Percentiles rank a stretch among this genome's conserved stretches.
Conservation (phyloP, 2,329 filamentous ascomycete species). For the Penicillium brasilianum region DNA sequence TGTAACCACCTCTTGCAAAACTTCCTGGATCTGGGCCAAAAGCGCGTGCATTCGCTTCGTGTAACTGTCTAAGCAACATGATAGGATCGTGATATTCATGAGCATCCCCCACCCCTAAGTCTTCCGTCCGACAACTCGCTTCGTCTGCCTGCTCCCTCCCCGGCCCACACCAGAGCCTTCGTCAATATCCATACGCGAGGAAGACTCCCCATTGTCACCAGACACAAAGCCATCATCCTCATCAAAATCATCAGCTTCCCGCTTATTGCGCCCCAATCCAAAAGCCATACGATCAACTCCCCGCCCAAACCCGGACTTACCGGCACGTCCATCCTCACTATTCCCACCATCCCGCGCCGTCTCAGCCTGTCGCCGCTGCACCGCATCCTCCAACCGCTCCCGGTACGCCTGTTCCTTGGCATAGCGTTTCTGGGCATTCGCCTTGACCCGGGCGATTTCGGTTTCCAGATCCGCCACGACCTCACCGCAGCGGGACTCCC, state of each 20-base stretch:
- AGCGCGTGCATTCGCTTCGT: not conserved
- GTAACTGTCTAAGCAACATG: not conserved
- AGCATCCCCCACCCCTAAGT: constrained; percentile 26
- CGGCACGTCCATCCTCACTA: constrained; percentile 14
- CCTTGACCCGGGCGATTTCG: constrained; percentile 71
- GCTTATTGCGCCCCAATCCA: constrained; percentile 43
- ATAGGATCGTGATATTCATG: constrained; percentile 7
- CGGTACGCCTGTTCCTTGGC: constrained; percentile 57
- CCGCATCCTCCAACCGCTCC: constrained; percentile 55
- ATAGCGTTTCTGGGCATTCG: constrained; percentile 60
- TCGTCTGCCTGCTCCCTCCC: constrained; percentile 38
- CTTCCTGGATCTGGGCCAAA: not conserved
- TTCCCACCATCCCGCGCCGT: constrained; percentile 3
- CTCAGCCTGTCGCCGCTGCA: constrained; percentile 47
- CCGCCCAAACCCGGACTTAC: constrained; percentile 14
- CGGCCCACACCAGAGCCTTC: constrained; percentile 38
- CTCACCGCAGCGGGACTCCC: constrained; percentile 76
- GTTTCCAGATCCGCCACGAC: constrained; percentile 76
- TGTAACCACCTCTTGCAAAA: not conserved
- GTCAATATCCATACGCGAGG: constrained; percentile 49
- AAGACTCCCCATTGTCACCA: constrained; percentile 33
- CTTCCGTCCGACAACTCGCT: constrained; percentile 45
- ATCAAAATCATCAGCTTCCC: constrained; percentile 48
- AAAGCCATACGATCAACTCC: constrained; percentile 19
- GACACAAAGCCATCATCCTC: constrained; percentile 46